phyloP scores from a whole-genome alignment of 768 basidiomycete species.

The Coprinopsis cinerea region DNA sequence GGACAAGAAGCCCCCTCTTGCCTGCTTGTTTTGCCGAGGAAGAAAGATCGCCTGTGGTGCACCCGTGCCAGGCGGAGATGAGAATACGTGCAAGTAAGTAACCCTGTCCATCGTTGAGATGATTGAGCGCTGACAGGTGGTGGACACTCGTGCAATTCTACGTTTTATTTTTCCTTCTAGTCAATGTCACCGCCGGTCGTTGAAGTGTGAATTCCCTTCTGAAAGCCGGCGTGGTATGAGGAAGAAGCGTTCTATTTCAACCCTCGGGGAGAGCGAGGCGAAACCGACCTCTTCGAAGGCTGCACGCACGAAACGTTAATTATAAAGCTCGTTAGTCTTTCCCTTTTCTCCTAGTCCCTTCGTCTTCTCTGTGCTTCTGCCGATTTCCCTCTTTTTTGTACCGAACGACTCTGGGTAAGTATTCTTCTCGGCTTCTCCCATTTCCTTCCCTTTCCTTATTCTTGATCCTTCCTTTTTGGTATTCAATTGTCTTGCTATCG shows the following conservation, averaged over 20 bases:
- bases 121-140: too few relatives aligned
- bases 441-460: neutral
- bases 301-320: slow-evolving; percentile 16
- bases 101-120: slow-evolving; percentile 7
- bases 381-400: neutral
- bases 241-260: slow-evolving; percentile 33
- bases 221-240: slow-evolving; percentile 69
- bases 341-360: neutral
- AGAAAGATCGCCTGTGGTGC: slow-evolving; percentile 68
- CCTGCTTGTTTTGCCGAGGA: slow-evolving; percentile 61
- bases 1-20: slow-evolving; percentile 54
- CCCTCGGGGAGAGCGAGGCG: slow-evolving; percentile 16
- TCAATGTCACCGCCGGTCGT: slow-evolving; percentile 65
- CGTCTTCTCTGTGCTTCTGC: neutral
- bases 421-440: neutral
- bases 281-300: slow-evolving; percentile 15
- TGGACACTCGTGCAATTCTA: neutral
- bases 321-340: neutral
- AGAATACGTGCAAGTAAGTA: slow-evolving; percentile 64
- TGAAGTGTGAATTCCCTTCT: slow-evolving; percentile 65
- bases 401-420: neutral
- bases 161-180: slow-evolving; percentile 29
- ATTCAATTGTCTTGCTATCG: neutral
- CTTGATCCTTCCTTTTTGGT: neutral
- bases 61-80: slow-evolving; percentile 44